Evolutionary conservation across 257 asterid genomes (phyloP).

Genomic region (Haberlea rhodopensis): DNA sequence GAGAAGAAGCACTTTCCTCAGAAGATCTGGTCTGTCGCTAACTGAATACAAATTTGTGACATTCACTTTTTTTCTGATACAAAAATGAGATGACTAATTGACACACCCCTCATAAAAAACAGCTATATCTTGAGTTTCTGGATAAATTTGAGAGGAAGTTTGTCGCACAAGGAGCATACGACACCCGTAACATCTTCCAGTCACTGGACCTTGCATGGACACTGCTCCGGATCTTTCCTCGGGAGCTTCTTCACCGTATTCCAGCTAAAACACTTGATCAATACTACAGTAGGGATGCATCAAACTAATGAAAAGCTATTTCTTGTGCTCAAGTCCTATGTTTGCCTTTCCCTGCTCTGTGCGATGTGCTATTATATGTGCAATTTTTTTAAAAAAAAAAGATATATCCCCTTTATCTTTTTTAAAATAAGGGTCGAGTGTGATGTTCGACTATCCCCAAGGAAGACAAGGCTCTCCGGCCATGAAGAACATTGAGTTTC

Average conservation of each 20-base stretch:
- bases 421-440: conserved; percentile 45
- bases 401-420: conserved; percentile 35
- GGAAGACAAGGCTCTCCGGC: conserved; percentile 39
- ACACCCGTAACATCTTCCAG: conserved; percentile 88
- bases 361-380: conserved; percentile 33
- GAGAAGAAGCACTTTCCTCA: conserved; percentile 88
- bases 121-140: conserved; percentile 77
- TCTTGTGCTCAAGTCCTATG: conserved; percentile 29
- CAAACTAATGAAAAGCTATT: conserved; percentile 42
- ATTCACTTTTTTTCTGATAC: background rate
- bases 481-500: conserved; percentile 33
- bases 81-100: conserved; percentile 21
- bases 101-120: conserved; percentile 16
- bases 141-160: conserved; percentile 86
- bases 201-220: conserved; percentile 99
- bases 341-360: conserved; percentile 34
- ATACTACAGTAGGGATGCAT: conserved; percentile 84
- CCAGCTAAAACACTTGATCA: conserved; percentile 95
- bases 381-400: conserved; percentile 28
- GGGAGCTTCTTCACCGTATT: conserved; percentile 96
- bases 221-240: conserved; percentile 90
- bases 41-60: conserved; percentile 6
- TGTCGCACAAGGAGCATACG: conserved; percentile 77
- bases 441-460: conserved; percentile 37
- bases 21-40: conserved; percentile 67